phyloP scores from a whole-genome alignment of 352 stramenopile genomes.

The Phytophthora litchii region DNA sequence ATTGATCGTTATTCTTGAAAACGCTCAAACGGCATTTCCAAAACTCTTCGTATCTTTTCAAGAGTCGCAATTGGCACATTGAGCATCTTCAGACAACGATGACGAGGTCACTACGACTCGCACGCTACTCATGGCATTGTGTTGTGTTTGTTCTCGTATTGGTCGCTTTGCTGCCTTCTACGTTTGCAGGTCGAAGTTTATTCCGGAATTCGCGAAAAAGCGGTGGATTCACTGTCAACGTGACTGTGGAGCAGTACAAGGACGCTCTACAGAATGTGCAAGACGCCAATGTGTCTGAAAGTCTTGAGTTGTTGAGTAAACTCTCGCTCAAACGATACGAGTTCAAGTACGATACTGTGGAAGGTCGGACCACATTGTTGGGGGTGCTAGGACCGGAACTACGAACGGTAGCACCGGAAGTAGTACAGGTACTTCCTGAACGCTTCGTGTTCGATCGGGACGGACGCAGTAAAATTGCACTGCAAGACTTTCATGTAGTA shows the following conservation, averaged over 20 bases:
- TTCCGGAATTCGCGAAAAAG: slow-evolving; percentile 35
- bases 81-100: neutral
- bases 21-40: too few relatives aligned
- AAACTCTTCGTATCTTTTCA: neutral
- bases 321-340: slow-evolving; percentile 71
- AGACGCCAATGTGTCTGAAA: slow-evolving; percentile 50
- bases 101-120: neutral
- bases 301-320: slow-evolving; percentile 51
- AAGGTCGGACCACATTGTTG: slow-evolving; percentile 61
- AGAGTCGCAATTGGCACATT: neutral
- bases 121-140: neutral
- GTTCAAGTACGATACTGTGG: slow-evolving; percentile 83
- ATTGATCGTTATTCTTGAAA: too few relatives aligned
- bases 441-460: slow-evolving; percentile 58
- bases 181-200: slow-evolving; percentile 16
- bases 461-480: slow-evolving; percentile 57
- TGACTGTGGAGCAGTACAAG: slow-evolving; percentile 52
- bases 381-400: slow-evolving; percentile 72
- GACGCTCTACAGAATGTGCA: slow-evolving; percentile 56
- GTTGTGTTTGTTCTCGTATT: neutral
- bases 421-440: slow-evolving; percentile 69
- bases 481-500: slow-evolving; percentile 87
- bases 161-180: neutral
- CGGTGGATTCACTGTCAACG: slow-evolving; percentile 35
- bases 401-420: slow-evolving; percentile 63